Evolutionary conservation across 164 flowering plant genomes (phyloP).

Genomic region (Berberis vulgaris): DNA sequence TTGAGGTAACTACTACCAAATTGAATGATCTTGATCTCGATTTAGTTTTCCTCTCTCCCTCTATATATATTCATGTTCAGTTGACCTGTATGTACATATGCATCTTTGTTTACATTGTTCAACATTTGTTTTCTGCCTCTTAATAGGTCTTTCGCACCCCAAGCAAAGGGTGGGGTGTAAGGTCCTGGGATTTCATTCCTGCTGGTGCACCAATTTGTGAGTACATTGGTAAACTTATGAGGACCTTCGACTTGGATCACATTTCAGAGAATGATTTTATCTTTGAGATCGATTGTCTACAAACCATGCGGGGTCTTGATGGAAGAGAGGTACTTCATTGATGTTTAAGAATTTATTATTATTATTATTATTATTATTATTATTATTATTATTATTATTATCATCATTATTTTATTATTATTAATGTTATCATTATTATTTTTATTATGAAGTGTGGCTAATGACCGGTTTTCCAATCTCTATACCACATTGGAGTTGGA

Average conservation of each 20-base stretch:
- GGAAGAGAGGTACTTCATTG: slow-evolving; percentile 73
- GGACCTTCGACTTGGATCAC: slow-evolving; percentile 57
- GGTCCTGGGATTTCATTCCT: slow-evolving; percentile 92
- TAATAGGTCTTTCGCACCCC: slow-evolving; percentile 81
- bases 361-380: background rate
- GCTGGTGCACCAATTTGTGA: slow-evolving; percentile 93
- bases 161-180: slow-evolving; percentile 90
- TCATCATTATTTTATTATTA: background rate
- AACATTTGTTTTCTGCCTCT: background rate
- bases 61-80: no score
- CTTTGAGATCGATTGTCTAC: slow-evolving; percentile 93
- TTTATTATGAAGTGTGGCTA: no score
- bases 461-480: no score
- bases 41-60: no score
- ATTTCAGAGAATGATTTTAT: slow-evolving; percentile 52
- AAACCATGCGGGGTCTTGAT: slow-evolving; percentile 84
- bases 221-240: slow-evolving; percentile 64
- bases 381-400: background rate
- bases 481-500: no score
- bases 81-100: no score
- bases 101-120: background rate
- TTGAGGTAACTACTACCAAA: slow-evolving; percentile 40
- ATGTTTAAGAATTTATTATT: background rate
- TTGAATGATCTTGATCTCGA: background rate
- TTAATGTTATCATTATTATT: no score